Percentiles rank a stretch among this genome's conserved stretches.
phyloP scores from a whole-genome alignment of 78 protist genomes.

The Protostelium mycophagum region DNA sequence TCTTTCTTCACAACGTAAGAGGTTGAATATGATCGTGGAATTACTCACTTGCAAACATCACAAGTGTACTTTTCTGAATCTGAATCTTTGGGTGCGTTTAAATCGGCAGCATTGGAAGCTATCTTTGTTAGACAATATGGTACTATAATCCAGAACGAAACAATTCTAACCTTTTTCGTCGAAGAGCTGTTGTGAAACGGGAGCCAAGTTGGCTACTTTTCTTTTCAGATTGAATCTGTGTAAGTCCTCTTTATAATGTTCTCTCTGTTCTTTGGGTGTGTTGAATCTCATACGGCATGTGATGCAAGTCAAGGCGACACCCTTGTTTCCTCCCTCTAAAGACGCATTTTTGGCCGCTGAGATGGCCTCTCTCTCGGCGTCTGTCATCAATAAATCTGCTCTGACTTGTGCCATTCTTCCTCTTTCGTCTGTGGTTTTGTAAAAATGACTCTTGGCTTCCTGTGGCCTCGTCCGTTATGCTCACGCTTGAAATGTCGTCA shows the following conservation, averaged over 20 bases:
- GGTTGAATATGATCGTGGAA: background rate
- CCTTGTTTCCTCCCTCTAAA: background rate
- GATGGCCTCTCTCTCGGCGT: background rate
- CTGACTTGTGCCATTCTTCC: background rate
- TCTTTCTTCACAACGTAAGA: background rate
- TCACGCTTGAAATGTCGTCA: no score
- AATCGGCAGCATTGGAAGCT: no score
- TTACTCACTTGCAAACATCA: background rate
- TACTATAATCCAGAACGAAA: no score
- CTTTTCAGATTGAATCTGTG: conserved; percentile 83
- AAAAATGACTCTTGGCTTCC: no score
- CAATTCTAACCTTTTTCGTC: conserved; percentile 15
- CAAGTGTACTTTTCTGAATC: background rate
- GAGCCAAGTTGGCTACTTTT: conserved; percentile 67
- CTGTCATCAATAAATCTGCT: background rate
- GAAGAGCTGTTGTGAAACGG: conserved; percentile 50
- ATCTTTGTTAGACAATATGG: background rate
- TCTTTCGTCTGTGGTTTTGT: background rate
- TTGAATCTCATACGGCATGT: conserved; percentile 61
- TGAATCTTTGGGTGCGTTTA: no score
- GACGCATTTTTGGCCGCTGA: background rate
- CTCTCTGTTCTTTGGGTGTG: conserved; percentile 48
- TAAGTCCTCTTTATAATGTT: conserved; percentile 69
- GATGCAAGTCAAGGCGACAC: conserved; percentile 47
- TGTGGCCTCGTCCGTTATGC: no score